Base-by-base conservation (phyloP, 2,329 filamentous ascomycete species). In the Talaromyces pinophilus region DNA sequence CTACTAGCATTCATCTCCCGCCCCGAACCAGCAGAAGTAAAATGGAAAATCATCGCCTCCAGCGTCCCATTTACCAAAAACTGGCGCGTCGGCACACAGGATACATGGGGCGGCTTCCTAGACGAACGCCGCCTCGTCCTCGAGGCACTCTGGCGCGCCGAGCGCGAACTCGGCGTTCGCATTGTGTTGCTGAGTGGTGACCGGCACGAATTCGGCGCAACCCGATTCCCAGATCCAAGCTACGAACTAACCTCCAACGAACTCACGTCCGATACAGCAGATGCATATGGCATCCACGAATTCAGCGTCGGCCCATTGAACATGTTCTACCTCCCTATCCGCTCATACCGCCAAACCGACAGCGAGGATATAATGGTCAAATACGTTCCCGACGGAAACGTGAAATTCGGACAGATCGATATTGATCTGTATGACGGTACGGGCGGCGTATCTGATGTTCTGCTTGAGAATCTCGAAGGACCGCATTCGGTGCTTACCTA, bases 1-100 rank as follows among this genome's bases (percentile, higher is more conserved):
- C 85, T 99, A 1, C 82, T 97, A 5, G 83, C 84, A 3, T 99
- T 91, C 85, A 84, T 99, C 22, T 82, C 82, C 11, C 87, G 86
- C 1, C 88, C 91, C 0, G 90, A 92, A 69, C 90, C 91, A 0
- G 81, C 82, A 35, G 92, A 92, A 0, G 89, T 97, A 0, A 89
- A 90, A 73, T 99, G 95, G 94, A 98, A 98, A 81, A 88, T 99
- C 72, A 83, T 99, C 61, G 89, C 93, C 19, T 93, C 91, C 46
- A 93, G 91, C 19, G 91, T 98, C 5, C 95, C 95, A 0, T 97
- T 99, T 76, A 98, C 95, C 6, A 96, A 97, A 81, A 99, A 99
- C 78, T 99, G 95, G 94, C 90, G 88, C 28, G 87, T 97, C 70
- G 94, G 95, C 70, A 88, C 88, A 1, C 84, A 89, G 68, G 95